Base-by-base conservation (phyloP, 768 basidiomycete genomes). In the Trametes villosa region DNA sequence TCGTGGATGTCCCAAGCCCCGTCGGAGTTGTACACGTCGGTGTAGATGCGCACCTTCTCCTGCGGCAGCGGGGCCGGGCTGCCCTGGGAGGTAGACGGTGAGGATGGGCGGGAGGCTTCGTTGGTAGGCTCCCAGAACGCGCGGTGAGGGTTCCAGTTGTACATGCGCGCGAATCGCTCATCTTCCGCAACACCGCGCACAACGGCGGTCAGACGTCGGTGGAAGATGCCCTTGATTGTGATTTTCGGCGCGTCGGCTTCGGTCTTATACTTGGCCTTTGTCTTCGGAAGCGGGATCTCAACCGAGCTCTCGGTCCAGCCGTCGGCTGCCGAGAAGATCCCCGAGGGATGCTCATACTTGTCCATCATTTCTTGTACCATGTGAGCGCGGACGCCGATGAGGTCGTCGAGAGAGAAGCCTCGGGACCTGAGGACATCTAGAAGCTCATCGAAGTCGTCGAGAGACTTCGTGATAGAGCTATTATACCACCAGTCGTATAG, bases 401-500 rank as follows among this genome's bases (percentile, higher is more conserved):
- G 30, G 18, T 55, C 41, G 4, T 44, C 26, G 5, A 34, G 7
- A 2, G 36, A 27, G 26, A 62, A 62, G 1, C 49, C 48, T 0
- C 22, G 1, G 17, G 49, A 44, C 0, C 9, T 7, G 13, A 62
- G 38, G 3, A 45, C 38, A 18, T 54, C 60, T 9, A 73, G 65
- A 0, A 79, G 67, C 0, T 48, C 49, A 17, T 76, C 53, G 1
- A 73, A 50, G 27, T 76, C 71, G 0, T 31, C 33, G 4, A 54
- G 44, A 1, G 75, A 75, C 42, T 77, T 76, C 0, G 36, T 49
- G 15, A 51, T 67, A 2, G 67, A 70, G 0, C 70, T 65, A 8
- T 65, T 64, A 26, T 71, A 73, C 4, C 65, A 60, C 73, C 76
- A 76, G 8, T 61, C 22, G 63, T 70, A 62, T 8, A 73, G 71